Percentiles rank a stretch among this genome's conserved stretches.
phyloP scores from a whole-genome alignment of 1,284 basidiomycete genomes.

The Lentinula novae-zelandiae region DNA sequence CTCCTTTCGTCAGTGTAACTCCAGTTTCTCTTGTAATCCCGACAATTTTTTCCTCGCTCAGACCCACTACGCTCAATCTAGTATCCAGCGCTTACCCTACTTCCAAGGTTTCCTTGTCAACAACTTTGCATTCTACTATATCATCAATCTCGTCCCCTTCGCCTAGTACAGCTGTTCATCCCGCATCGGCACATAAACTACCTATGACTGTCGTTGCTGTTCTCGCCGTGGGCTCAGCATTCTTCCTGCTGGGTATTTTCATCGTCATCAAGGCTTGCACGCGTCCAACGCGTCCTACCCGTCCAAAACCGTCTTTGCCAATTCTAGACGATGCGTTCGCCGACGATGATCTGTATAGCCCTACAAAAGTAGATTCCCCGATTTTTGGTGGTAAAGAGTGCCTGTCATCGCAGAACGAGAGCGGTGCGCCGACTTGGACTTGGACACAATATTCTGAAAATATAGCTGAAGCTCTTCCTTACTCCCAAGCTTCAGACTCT shows the following conservation, averaged over 20 bases:
- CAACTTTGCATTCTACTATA: not conserved
- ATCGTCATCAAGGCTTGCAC: constrained; percentile 44
- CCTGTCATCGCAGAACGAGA: constrained; percentile 43
- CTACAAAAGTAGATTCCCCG: constrained; percentile 52
- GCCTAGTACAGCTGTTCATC: not conserved
- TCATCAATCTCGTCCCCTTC: constrained; percentile 16
- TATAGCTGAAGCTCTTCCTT: constrained; percentile 16
- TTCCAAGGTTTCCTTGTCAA: not conserved
- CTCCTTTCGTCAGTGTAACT: not conserved
- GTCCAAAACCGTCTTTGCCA: constrained; percentile 66
- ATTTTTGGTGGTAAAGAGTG: constrained; percentile 72
- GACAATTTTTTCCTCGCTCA: not conserved
- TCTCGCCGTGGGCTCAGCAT: constrained; percentile 51
- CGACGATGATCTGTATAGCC: constrained; percentile 37
- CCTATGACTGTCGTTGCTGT: constrained; percentile 48
- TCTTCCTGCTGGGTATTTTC: constrained; percentile 53
- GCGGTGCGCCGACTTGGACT: constrained; percentile 54
- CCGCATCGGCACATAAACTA: constrained; percentile 20
- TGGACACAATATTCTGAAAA: constrained; percentile 46
- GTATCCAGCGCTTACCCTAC: not conserved
- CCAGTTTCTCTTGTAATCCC: not conserved
- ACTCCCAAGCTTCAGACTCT: not conserved
- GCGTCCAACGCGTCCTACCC: constrained; percentile 45
- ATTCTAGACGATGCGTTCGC: constrained; percentile 53
- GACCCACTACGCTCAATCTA: constrained; percentile 3